Evolutionary conservation across 768 basidiomycete species (phyloP).

Genomic region (Termitomyces bulborhizus): DNA sequence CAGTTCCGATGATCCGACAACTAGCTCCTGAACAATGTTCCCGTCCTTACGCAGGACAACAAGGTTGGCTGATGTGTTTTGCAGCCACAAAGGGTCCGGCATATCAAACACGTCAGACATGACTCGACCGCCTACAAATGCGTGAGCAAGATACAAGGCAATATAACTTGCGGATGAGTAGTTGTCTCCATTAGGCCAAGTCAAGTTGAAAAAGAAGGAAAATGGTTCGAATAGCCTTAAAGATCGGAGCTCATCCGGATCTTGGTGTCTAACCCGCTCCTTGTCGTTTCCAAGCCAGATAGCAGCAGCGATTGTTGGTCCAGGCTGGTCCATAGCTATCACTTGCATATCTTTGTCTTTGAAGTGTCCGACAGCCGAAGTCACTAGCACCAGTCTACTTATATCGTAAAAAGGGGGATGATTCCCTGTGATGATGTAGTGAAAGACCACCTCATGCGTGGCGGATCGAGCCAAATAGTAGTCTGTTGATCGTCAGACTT

Average conservation of each 20-base stretch:
- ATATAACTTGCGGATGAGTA: neutral
- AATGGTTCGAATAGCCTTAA: neutral
- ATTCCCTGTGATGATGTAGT: neutral
- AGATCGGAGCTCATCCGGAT: neutral
- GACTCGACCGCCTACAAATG: neutral
- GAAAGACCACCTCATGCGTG: neutral
- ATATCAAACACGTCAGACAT: neutral
- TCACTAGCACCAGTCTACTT: neutral
- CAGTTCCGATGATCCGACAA: constrained; percentile 1
- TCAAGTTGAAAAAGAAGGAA: neutral
- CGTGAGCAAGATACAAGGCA: constrained; percentile 1
- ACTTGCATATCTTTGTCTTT: neutral
- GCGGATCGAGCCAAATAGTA: neutral
- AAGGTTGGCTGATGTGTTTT: neutral
- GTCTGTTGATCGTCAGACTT: neutral
- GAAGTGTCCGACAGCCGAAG: constrained; percentile 1
- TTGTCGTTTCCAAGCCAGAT: constrained; percentile 1
- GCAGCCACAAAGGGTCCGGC: neutral
- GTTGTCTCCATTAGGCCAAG: neutral
- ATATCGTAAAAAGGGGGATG: neutral
- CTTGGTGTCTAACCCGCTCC: neutral
- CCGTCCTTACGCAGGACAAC: neutral
- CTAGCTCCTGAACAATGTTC: neutral
- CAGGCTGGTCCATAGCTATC: constrained; percentile 3
- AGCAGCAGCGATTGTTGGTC: constrained; percentile 2